Conservation (phyloP, 148 eudicot species). For the Amaranthus hypochondriacus region DNA sequence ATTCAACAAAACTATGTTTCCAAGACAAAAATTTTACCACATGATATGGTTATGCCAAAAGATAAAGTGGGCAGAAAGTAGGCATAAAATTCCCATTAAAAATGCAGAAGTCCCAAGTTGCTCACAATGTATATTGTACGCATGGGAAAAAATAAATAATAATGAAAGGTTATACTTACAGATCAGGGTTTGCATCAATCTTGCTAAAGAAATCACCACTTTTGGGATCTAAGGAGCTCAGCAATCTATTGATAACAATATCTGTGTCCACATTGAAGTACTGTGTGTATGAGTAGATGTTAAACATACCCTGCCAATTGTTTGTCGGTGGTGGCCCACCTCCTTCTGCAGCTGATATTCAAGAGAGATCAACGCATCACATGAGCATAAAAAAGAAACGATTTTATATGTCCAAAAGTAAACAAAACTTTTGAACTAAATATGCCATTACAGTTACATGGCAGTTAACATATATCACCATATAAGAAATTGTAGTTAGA, state of each 20-base stretch:
- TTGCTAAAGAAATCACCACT: conserved; percentile 91
- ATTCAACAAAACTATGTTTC: neutral
- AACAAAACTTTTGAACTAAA: neutral
- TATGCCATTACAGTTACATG: neutral
- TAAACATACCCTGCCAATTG: conserved; percentile 78
- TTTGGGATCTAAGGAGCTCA: conserved; percentile 69
- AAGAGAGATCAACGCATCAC: conserved; percentile 4
- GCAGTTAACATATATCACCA: neutral
- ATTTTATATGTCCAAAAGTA: neutral
- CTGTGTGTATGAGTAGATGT: conserved; percentile 75
- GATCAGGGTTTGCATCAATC: conserved; percentile 93
- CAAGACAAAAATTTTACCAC: neutral
- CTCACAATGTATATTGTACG: neutral
- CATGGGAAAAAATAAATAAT: neutral
- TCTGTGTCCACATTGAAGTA: conserved; percentile 96
- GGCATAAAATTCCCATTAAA: neutral
- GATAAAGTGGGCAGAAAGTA: neutral
- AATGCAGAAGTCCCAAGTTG: neutral
- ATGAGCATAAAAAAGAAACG: neutral
- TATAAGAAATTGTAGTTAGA: neutral
- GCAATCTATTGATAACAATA: conserved; percentile 69
- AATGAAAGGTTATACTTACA: conserved; percentile 48
- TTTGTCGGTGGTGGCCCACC: conserved; percentile 53
- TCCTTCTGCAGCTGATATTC: conserved; percentile 45
- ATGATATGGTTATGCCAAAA: neutral